Conservation (phyloP, 139 green algal genomes). For the Chlamydomonas asymmetrica region DNA sequence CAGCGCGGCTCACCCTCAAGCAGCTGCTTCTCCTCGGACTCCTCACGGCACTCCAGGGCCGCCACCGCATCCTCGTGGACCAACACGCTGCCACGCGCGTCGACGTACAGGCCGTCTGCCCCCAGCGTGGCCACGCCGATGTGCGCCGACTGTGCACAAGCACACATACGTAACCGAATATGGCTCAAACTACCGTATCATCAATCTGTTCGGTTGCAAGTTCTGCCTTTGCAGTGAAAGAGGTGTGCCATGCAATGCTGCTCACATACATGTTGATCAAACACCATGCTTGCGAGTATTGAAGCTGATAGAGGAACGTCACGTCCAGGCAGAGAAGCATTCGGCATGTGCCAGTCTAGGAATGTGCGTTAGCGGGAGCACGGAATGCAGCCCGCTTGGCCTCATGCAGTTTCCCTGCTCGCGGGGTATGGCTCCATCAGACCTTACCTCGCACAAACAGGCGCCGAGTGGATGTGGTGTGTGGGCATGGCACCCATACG, state of each 20-base stretch:
- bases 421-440: no score
- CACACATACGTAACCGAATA: neutral
- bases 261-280: no score
- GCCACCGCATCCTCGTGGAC: neutral
- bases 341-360: no score
- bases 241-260: no score
- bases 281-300: neutral
- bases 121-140: conserved; percentile 1
- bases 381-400: no score
- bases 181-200: neutral
- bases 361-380: no score
- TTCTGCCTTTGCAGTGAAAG: neutral
- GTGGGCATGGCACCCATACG: no score
- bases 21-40: conserved; percentile 20
- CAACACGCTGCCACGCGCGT: neutral
- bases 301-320: neutral
- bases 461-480: no score
- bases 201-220: neutral
- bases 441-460: no score
- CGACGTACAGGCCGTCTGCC: neutral
- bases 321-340: neutral
- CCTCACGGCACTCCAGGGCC: conserved; percentile 4
- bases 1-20: conserved; percentile 13
- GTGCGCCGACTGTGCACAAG: conserved; percentile 8
- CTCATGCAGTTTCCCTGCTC: no score